Base-by-base conservation (phyloP, 2,329 filamentous ascomycete genomes). In the Penicillium crustosum region DNA sequence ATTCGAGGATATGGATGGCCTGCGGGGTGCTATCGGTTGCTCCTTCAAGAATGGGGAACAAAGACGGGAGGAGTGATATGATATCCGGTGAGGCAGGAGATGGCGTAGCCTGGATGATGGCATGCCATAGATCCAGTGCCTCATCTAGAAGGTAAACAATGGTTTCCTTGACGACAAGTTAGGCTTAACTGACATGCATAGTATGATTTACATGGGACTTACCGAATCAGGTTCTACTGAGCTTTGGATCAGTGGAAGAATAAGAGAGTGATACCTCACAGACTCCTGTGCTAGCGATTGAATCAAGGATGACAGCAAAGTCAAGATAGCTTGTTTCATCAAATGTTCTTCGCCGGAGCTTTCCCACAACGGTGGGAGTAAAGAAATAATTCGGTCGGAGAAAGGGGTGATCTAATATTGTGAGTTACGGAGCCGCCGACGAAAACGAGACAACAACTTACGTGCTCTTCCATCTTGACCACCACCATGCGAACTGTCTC, bases 261-360 rank as follows among this genome's bases (percentile, higher is more conserved):
- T 89, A 52, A 93, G 81, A 17, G 82, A 75, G 62, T 97, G 91
- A 66, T 95, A 96, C 19, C 87, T 83, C 60, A 88, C 83, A 5
- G 91, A 94, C 10, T 89, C 84, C 13, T 84, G 82, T 58, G 89
- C 91, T 85, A 97, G 90, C 2, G 93, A 89, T 70, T 87, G 87
- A n/a, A 96, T 90, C 15, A 99, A 81, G 2, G 91, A 88, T 2
- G 90, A 83, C 51, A 97, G 86, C 39, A 97, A 89, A 2, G 89
- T 90, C 57, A 97, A 83, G 52, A 97, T 92, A 1, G 91, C 87
- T 75, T 97, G 93, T 75, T 97, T 97, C 81, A 97, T 89, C 73
- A 97, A 85, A 75, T 92, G 91, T 68, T 94, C 90, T 59, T 96
- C 89, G 0, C 88, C 91, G 3, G 90, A 91, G 51, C 88, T 85